Conservation (phyloP, 1,284 basidiomycete genomes). For the Lignosus rhinocerotis region DNA sequence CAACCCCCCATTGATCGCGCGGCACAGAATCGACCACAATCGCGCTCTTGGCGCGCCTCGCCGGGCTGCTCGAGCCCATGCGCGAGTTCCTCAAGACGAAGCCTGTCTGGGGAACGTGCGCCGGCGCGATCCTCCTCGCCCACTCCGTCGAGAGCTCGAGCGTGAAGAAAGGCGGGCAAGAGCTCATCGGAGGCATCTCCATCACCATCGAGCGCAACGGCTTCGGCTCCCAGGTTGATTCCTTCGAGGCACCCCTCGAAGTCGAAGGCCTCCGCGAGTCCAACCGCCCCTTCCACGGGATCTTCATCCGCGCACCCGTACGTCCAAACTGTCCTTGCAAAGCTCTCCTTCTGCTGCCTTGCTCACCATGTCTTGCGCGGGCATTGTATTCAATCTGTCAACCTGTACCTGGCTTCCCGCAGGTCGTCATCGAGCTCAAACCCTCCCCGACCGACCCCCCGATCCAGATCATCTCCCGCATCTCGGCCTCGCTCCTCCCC, state of each 20-base stretch:
- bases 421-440: conserved; percentile 64
- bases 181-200: conserved; percentile 82
- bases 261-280: conserved; percentile 68
- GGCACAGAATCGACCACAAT: conserved; percentile 88
- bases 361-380: too few species aligned
- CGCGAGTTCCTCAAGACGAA: conserved; percentile 66
- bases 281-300: conserved; percentile 72
- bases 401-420: background rate
- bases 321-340: conserved; percentile 9
- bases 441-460: conserved; percentile 47
- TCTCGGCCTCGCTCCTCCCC: conserved; percentile 66
- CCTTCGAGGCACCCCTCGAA: conserved; percentile 80
- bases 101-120: conserved; percentile 96
- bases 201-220: conserved; percentile 88
- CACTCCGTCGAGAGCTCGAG: conserved; percentile 62
- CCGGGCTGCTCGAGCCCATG: conserved; percentile 81
- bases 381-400: too few species aligned
- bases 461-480: conserved; percentile 70
- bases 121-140: conserved; percentile 91
- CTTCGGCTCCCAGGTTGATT: conserved; percentile 86
- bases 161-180: conserved; percentile 85
- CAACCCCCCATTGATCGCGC: conserved; percentile 1
- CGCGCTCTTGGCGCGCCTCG: conserved; percentile 78
- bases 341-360: background rate
- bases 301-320: conserved; percentile 94